Evolutionary conservation across 192 early-diverging fungal genomes (phyloP), one percentile per base, ranked within the genome.

Genomic region (Coemansia javaensis): DNA sequence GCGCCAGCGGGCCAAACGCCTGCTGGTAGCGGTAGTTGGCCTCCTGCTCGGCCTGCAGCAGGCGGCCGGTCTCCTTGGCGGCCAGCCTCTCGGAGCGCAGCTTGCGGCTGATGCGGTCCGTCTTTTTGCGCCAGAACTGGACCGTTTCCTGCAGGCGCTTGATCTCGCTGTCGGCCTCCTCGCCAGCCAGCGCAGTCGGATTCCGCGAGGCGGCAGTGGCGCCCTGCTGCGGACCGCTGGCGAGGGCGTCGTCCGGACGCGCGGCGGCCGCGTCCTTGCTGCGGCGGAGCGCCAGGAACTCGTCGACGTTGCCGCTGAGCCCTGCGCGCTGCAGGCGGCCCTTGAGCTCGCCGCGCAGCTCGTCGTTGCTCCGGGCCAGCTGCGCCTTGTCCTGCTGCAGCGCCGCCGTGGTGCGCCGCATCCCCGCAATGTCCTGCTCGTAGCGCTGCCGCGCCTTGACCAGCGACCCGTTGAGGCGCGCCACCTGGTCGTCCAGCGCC

Each of bases 371-470:
- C 34, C 78, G 79, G 2, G 52, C 7, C 7, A 87, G 51, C 14
- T 78, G 64, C 7, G 57, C 40, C 40, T 82, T 84, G 21, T 90
- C 85, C 43, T 81, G 76, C 47, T 85, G 81, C 12, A 86, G 41
- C 5, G 60, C 53, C 22, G 71, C 67, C 17, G 56, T 38, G 32
- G 72, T 78, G 23, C 78, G 82, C 10, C 85, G 80, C 60, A 81
- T 54, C 16, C 58, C 47, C 1, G 59, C 21, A 46, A 84, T 77
- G 12, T 86, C 85, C 38, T 86, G 79, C 43, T 88, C 86, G 30
- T 79, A 80, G 15, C 80, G 74, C 24, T 54, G 45, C 31, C 84
- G 85, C 10, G 70, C 51, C 15, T 66, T 59, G 31, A 67, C 64
- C 1, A 85, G 45, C n/a, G 66, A 37, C 20, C 28, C 43, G 28